phyloP scores from a whole-genome alignment of 2,329 filamentous ascomycete species.

The Cryphonectria parasitica region DNA sequence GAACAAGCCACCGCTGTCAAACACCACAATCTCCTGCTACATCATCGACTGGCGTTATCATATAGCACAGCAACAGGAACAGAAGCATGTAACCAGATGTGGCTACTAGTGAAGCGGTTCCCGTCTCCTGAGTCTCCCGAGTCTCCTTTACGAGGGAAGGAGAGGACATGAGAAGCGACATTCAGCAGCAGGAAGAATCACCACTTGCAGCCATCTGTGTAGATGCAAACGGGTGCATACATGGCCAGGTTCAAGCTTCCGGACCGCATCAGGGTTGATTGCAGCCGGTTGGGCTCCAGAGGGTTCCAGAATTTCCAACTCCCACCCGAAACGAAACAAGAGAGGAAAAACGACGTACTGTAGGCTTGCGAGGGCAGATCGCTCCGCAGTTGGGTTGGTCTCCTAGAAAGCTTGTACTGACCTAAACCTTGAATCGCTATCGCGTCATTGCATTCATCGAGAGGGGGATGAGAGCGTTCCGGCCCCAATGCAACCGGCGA shows the following conservation, averaged over 20 bases:
- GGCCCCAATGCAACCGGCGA: conserved; percentile 17
- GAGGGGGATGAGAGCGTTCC: neutral
- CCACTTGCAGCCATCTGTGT: neutral
- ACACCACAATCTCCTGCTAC: conserved; percentile 8
- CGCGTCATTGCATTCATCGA: neutral
- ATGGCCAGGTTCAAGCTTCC: conserved; percentile 14
- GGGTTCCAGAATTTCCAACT: conserved; percentile 17
- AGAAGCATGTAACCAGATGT: neutral
- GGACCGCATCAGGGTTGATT: conserved; percentile 20
- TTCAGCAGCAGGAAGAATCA: neutral
- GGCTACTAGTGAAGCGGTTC: neutral
- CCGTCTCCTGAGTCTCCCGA: neutral
- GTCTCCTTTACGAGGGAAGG: neutral
- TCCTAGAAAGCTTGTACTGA: conserved; percentile 22
- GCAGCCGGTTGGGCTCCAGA: conserved; percentile 14
- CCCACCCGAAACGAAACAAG: conserved; percentile 24
- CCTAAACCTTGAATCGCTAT: conserved; percentile 5
- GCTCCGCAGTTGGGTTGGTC: conserved; percentile 21
- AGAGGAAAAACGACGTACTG: conserved; percentile 9
- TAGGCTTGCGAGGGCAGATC: conserved; percentile 7
- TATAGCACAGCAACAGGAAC: neutral
- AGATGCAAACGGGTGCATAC: conserved; percentile 1
- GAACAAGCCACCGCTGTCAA: conserved; percentile 28
- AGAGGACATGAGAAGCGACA: neutral
- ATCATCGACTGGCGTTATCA: conserved; percentile 4